A percentile compares a stretch with the other conserved stretches of the same genome.
Conservation (phyloP, 192 early-diverging fungal species). For the Borealophlyctis nickersoniae region DNA sequence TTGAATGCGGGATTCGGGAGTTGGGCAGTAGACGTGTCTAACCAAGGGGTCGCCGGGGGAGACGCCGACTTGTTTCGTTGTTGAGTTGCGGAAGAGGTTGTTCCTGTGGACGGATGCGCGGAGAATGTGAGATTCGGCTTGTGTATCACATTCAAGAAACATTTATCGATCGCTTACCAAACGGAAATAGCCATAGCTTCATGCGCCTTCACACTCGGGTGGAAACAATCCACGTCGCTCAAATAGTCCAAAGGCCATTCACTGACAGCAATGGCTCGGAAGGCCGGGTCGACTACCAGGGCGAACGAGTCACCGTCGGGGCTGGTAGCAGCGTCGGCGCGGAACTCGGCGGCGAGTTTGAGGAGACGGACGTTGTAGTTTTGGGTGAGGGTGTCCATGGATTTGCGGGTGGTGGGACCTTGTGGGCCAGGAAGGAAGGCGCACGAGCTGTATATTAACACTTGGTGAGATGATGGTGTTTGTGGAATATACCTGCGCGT, state of each 20-base stretch:
- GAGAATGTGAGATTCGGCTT: too few relatives aligned
- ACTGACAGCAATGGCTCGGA: slow-evolving; percentile 27
- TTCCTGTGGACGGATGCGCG: too few relatives aligned
- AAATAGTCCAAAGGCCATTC: slow-evolving; percentile 42
- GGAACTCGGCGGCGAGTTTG: slow-evolving; percentile 33
- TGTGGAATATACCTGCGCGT: too few relatives aligned
- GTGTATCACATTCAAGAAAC: too few relatives aligned
- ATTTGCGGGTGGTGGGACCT: slow-evolving; percentile 28
- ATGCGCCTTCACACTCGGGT: too few relatives aligned
- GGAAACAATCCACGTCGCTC: slow-evolving; percentile 59
- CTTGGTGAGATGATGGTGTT: not conserved
- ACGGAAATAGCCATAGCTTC: too few relatives aligned
- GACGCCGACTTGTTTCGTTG: too few relatives aligned
- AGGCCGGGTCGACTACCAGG: slow-evolving; percentile 45
- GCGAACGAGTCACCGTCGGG: slow-evolving; percentile 35
- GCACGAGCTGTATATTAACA: slow-evolving; percentile 9
- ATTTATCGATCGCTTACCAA: too few relatives aligned
- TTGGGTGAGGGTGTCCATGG: slow-evolving; percentile 42
- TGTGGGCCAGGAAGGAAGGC: slow-evolving; percentile 33
- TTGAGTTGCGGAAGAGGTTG: too few relatives aligned
- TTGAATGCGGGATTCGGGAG: too few relatives aligned
- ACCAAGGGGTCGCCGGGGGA: too few relatives aligned
- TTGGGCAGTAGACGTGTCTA: too few relatives aligned
- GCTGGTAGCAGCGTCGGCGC: slow-evolving; percentile 6
- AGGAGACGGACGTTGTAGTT: slow-evolving; percentile 49